A percentile compares a stretch with the other conserved stretches of the same genome.
These are phyloP conservation scores for Diaporthe eres DNA, from an alignment of 2,329 filamentous ascomycete genomes.

Conservation along the genomic window DNA sequence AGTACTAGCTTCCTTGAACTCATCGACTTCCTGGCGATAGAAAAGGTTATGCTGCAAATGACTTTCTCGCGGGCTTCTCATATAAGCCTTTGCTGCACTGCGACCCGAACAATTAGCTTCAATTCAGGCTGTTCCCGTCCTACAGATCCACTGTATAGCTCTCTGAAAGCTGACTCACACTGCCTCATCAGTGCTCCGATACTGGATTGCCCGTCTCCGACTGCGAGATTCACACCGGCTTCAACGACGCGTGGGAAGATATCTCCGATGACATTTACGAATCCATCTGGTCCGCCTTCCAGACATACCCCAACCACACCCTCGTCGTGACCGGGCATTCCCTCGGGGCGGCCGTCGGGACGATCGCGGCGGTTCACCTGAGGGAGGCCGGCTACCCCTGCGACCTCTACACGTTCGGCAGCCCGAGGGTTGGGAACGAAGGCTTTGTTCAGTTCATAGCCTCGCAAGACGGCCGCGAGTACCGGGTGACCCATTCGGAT, in stretches of 20 bases:
- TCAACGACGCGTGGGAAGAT: constrained; percentile 70
- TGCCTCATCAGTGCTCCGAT: constrained; percentile 13
- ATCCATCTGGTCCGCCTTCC: constrained; percentile 59
- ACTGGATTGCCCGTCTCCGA: constrained; percentile 13
- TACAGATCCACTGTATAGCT: not conserved
- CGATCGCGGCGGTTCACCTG: constrained; percentile 70
- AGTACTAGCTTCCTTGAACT: not conserved
- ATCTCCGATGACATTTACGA: constrained; percentile 58
- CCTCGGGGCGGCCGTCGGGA: constrained; percentile 76
- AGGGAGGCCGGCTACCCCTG: constrained; percentile 61
- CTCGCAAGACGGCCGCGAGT: constrained; percentile 62
- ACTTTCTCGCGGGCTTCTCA: not conserved
- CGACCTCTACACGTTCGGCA: constrained; percentile 77
- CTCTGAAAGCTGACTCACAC: not conserved
- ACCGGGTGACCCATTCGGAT: constrained; percentile 75
- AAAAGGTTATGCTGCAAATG: constrained; percentile 53
- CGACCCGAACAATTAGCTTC: not conserved
- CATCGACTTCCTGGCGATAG: constrained; percentile 53
- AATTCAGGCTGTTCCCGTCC: not conserved
- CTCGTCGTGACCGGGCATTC: constrained; percentile 76
- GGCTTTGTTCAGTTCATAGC: constrained; percentile 69
- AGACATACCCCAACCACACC: constrained; percentile 64
- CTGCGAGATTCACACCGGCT: constrained; percentile 71
- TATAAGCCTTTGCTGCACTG: not conserved
- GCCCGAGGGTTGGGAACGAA: constrained; percentile 75